Base-by-base conservation (phyloP, 2,329 filamentous ascomycete species). In the Paramyrothecium sp. region DNA sequence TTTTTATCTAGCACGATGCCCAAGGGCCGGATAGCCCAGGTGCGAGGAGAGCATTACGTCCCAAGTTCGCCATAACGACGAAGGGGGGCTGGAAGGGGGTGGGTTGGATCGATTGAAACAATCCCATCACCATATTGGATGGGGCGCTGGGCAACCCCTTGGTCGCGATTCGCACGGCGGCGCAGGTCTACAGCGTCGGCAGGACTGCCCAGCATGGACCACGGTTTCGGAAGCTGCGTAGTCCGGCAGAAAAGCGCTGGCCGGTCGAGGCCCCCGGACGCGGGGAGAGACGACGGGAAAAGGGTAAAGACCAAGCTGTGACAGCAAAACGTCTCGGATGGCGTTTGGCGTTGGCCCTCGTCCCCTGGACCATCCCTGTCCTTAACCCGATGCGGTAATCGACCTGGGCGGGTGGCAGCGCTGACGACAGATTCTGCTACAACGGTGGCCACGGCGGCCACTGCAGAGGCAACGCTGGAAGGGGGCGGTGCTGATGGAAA, bases 251-350 rank as follows among this genome's bases (percentile, higher is more conserved):
- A 19, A 19, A 44, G 38, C 13, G 5, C 4, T 30, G 38, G 38
- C 38, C 13, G 13, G 38, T 44, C 38, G 38, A 44, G 38, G 23
- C 22, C 61, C 51, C 53, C 56, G 56, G 57, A 54, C 56, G 57
- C 57, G 60, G 61, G 61, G 60, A 30, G 26, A 30, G 26, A 30
- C 26, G 26, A 30, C 26, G 26, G 26, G 26, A 30, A 30, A 30
- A 30, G 26, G 26, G 26, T 30, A 30, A 30, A 44, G 60, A 60
- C 57, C 58, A 38, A 56, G 61, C 61, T 72, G 72, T 71, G 66
- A 73, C 72, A 71, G 68, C 38, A 7, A 65, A 55, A 56, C 65
- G 72, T 74, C 71, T 71, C 71, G 70, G 58, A 60, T 71, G 54
- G 62, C 59, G 68, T 69, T 67, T 72, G 67, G 65, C 59, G 61